phyloP scores from a whole-genome alignment of 371 early-diverging fungal species.

The Haplosporangium sp. region DNA sequence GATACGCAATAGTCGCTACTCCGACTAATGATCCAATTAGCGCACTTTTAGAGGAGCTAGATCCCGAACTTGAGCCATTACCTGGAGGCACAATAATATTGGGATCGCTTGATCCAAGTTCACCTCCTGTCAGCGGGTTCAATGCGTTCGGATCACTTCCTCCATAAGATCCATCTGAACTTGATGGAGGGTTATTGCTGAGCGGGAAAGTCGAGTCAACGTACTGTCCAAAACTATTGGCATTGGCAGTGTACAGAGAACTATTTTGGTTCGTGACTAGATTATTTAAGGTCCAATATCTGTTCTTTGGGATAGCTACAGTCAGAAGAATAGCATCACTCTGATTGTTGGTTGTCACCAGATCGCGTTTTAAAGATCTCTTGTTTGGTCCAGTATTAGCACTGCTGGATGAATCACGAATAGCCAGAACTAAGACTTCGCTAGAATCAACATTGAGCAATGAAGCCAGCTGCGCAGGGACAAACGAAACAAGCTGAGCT shows the following conservation, averaged over 20 bases:
- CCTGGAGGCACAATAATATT: conserved; percentile 2
- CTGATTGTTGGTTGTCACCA: conserved; percentile 30
- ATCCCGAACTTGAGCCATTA: background rate
- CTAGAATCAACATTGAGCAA: conserved; percentile 25
- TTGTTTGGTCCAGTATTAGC: background rate
- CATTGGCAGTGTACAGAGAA: conserved; percentile 11
- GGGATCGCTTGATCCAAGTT: conserved; percentile 7
- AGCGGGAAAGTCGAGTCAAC: conserved; percentile 27
- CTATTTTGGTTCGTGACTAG: conserved; percentile 19
- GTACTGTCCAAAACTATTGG: conserved; percentile 38
- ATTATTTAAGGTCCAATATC: conserved; percentile 22
- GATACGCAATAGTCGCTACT: conserved; percentile 34
- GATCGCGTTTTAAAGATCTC: conserved; percentile 17
- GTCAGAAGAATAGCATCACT: conserved; percentile 33
- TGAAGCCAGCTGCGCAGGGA: conserved; percentile 37
- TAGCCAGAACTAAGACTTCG: conserved; percentile 34
- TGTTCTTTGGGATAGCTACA: conserved; percentile 29
- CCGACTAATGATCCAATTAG: conserved; percentile 39
- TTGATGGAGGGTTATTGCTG: conserved; percentile 26
- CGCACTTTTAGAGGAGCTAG: conserved; percentile 5
- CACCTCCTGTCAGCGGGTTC: conserved; percentile 24
- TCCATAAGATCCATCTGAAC: background rate
- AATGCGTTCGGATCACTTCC: background rate
- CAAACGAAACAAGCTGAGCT: conserved; percentile 46
- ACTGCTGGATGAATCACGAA: conserved; percentile 26